Evolutionary conservation across 805 yeast species (phyloP).

Genomic region (Cyberlindnera euphorbiiphila): DNA sequence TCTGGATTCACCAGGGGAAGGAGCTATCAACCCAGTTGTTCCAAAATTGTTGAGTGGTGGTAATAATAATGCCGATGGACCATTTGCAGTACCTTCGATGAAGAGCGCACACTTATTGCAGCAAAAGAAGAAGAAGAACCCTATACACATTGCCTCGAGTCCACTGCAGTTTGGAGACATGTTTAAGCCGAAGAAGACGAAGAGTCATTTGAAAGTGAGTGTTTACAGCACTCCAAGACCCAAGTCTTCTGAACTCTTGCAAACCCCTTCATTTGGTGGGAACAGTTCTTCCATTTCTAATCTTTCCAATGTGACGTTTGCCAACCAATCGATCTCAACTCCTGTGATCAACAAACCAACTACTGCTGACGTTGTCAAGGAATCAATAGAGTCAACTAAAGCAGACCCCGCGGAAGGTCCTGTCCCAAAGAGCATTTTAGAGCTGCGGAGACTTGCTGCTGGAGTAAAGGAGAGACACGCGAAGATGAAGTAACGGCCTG

Average conservation of each 20-base stretch:
- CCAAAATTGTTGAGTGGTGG: constrained; percentile 23
- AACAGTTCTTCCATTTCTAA: constrained; percentile 26
- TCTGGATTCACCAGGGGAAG: constrained; percentile 18
- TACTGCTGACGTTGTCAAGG: constrained; percentile 4
- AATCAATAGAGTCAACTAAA: background rate
- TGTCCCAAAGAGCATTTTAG: constrained; percentile 24
- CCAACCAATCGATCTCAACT: constrained; percentile 14
- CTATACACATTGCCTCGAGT: background rate
- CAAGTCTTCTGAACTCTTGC: constrained; percentile 27
- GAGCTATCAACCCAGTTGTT: no score
- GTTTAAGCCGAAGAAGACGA: constrained; percentile 13
- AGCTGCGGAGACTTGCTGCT: constrained; percentile 24
- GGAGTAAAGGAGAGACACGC: constrained; percentile 24
- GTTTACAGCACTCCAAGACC: constrained; percentile 29
- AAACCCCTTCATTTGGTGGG: constrained; percentile 26
- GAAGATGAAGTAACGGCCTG: constrained; percentile 8
- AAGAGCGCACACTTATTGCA: background rate
- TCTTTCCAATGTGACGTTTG: constrained; percentile 27
- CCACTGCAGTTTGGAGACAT: constrained; percentile 10
- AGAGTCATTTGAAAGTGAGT: constrained; percentile 19
- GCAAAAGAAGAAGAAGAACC: background rate
- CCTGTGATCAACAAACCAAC: constrained; percentile 17
- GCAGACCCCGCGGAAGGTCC: constrained; percentile 1
- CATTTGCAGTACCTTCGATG: constrained; percentile 4
- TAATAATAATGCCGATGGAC: background rate